Percentiles rank a stretch among this genome's conserved stretches.
These are phyloP conservation scores for Pelargonium cotyledonis DNA, from an alignment of 441 rosid genomes.

Conservation along the genomic window DNA sequence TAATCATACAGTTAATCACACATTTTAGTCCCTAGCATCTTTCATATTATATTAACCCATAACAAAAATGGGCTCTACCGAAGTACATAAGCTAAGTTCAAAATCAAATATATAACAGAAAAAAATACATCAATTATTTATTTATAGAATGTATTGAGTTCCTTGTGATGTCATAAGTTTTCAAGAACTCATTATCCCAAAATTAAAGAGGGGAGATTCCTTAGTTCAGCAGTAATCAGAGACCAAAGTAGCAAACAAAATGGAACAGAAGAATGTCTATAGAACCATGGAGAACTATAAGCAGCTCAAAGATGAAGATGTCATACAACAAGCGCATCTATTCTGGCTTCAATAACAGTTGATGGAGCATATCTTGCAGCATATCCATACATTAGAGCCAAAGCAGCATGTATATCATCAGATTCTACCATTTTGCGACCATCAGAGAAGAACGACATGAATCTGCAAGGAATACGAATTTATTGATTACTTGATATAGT, in stretches of 20 bases:
- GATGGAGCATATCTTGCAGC: conserved; percentile 99
- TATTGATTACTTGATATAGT: no score
- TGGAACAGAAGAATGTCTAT: conserved; percentile 6
- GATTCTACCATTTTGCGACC: conserved; percentile 76
- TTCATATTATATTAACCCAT: neutral
- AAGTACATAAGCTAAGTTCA: neutral
- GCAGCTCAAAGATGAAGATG: conserved; percentile 19
- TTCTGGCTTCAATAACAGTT: conserved; percentile 96
- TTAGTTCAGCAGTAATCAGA: conserved; percentile 6
- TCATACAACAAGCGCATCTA: conserved; percentile 95
- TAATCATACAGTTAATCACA: conserved; percentile 5
- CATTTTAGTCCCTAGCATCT: neutral
- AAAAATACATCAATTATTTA: neutral
- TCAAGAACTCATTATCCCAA: neutral
- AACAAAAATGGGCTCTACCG: conserved; percentile 1
- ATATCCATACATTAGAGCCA: conserved; percentile 99
- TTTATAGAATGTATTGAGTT: neutral
- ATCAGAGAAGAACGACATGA: conserved; percentile 82
- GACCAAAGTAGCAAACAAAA: conserved; percentile 9
- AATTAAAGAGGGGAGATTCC: neutral
- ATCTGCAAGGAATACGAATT: conserved; percentile 39
- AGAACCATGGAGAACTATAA: conserved; percentile 11
- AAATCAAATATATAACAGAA: neutral
- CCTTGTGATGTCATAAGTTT: neutral
- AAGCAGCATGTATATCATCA: conserved; percentile 98